Evolutionary conservation across 768 basidiomycete genomes (phyloP).

Genomic region (Agaricus subrufescens): DNA sequence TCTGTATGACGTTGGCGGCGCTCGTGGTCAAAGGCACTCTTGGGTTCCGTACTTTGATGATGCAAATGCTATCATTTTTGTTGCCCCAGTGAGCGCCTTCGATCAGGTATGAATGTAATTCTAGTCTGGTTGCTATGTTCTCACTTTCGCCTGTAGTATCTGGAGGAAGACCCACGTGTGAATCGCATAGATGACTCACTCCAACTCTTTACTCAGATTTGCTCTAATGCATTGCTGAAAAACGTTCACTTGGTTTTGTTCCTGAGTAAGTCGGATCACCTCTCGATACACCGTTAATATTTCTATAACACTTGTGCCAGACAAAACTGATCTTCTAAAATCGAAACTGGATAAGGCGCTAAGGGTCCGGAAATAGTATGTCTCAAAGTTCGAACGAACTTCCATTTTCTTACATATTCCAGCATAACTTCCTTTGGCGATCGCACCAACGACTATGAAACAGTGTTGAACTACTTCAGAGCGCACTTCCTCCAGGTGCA

Average conservation of each 20-base stretch:
- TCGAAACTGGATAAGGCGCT: constrained; percentile 68
- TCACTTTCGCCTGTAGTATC: constrained; percentile 45
- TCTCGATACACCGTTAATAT: not conserved
- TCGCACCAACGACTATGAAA: constrained; percentile 76
- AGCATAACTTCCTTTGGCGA: constrained; percentile 82
- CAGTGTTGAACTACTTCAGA: constrained; percentile 81
- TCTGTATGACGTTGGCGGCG: constrained; percentile 69
- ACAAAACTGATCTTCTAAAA: constrained; percentile 75
- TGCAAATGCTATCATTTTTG: constrained; percentile 77
- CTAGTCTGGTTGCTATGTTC: not conserved
- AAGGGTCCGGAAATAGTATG: constrained; percentile 77
- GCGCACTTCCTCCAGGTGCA: constrained; percentile 85
- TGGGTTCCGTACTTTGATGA: constrained; percentile 80
- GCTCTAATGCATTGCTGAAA: constrained; percentile 75
- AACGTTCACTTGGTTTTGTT: constrained; percentile 59
- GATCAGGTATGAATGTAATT: constrained; percentile 49
- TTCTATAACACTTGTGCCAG: constrained; percentile 26
- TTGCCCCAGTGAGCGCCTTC: constrained; percentile 75
- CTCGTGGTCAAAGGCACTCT: constrained; percentile 66
- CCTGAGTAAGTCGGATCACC: constrained; percentile 37
- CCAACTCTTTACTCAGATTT: constrained; percentile 84
- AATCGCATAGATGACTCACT: constrained; percentile 86
- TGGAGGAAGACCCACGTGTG: constrained; percentile 81
- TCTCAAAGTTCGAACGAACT: too few relatives aligned
- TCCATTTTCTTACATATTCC: not conserved